Evolutionary conservation across 495 filamentous ascomycete species (phyloP), one percentile per base, ranked within the genome.

Genomic region (Podospora conica): DNA sequence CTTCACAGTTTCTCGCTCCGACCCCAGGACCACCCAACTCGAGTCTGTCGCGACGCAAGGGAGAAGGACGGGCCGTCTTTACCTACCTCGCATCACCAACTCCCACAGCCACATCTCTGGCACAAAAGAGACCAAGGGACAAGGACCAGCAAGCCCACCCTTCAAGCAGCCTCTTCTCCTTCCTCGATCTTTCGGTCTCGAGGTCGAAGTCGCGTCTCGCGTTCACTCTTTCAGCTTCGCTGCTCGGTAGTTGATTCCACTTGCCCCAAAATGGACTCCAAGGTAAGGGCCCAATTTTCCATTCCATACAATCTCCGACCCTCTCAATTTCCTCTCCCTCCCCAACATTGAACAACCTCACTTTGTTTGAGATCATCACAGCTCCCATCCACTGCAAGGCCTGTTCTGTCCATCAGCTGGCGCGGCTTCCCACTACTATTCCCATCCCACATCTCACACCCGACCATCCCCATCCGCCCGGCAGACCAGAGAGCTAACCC

Each of bases 191-290:
- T n/a, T 27, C 27, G 25, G n/a, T n/a, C n/a, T 59, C 24, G 24
- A 29, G 25, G 29, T n/a, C n/a, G 58, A 59, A 59, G 29, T 29
- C 24, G 57, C 29, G 20, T 29, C 31, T 56, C 63, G 56, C 55
- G 18, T 61, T 28, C 56, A 61, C 33, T 24, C 20, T 29, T 59
- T 61, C 59, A 59, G 7, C 58, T 20, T 33, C 25, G 27, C 28
- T 59, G 2, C 54, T 56, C 20, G 54, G 54, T 22, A 20, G 58
- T 24, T 61, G 7, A 59, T 25, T 29, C 25, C 61, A 31, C 61
- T 63, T 63, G 21, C 61, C 61, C 61, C 64, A 71, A 55, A 27
- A 80, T 79, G 77, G 77, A 80, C 60, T 74, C 74, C 12, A 78
- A 72, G 68, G 78, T 78, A 69, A 71, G 75, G 28, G 27, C 22